Conservation (phyloP, 805 yeast genomes). For the Spathaspora gorwiae region DNA sequence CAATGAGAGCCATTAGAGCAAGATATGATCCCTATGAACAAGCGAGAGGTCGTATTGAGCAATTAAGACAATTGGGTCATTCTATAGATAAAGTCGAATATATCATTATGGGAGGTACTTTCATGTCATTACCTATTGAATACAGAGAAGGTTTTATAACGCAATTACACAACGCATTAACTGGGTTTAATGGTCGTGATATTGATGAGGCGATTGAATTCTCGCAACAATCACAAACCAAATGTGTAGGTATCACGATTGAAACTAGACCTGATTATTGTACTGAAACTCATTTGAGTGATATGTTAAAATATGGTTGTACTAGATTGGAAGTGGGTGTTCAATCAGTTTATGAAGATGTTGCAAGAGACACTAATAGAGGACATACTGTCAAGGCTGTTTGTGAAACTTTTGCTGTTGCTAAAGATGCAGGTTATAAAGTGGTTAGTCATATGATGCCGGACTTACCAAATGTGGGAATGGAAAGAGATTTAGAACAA, state of each 20-base stretch:
- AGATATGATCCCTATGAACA: constrained; percentile 98
- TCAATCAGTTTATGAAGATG: constrained; percentile 95
- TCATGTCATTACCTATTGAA: constrained; percentile 88
- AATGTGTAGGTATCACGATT: constrained; percentile 97
- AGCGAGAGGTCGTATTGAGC: constrained; percentile 96
- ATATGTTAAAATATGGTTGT: constrained; percentile 94
- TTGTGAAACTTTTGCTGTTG: constrained; percentile 89
- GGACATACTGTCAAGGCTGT: constrained; percentile 97
- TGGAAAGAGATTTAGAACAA: constrained; percentile 96
- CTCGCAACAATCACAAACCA: constrained; percentile 91
- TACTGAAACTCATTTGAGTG: constrained; percentile 90
- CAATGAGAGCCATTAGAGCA: constrained; percentile 98
- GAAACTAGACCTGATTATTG: constrained; percentile 99
- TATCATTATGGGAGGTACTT: constrained; percentile 98
- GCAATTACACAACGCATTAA: constrained; percentile 88
- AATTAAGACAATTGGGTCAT: constrained; percentile 90
- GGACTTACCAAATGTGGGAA: constrained; percentile 95
- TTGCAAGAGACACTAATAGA: constrained; percentile 95
- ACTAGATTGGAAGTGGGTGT: constrained; percentile 96
- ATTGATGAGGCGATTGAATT: constrained; percentile 86
- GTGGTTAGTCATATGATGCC: constrained; percentile 99
- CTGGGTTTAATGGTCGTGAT: constrained; percentile 84
- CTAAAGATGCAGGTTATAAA: constrained; percentile 98
- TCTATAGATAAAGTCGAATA: constrained; percentile 96
- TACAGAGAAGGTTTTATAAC: constrained; percentile 88